Evolutionary conservation across 345 rosid genomes (phyloP).

Genomic region (Durio zibethinus): DNA sequence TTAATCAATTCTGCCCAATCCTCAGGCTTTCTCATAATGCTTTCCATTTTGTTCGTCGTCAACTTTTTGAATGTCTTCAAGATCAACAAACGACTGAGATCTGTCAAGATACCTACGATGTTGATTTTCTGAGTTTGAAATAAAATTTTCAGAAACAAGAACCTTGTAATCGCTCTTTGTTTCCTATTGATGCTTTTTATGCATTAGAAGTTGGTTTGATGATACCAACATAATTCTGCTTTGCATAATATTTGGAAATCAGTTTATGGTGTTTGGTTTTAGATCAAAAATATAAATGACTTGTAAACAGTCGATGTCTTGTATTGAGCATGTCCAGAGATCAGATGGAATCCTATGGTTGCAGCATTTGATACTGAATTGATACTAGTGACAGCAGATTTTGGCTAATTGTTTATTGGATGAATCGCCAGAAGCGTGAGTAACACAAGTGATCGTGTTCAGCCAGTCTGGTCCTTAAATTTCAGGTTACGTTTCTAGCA

Average conservation of each 20-base stretch:
- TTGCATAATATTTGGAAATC: neutral
- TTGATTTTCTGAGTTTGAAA: slow-evolving; percentile 5
- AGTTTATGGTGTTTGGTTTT: neutral
- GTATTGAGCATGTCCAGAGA: neutral
- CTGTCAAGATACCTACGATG: slow-evolving; percentile 10
- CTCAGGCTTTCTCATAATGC: neutral
- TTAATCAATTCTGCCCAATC: neutral
- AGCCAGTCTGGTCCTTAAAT: too few relatives aligned
- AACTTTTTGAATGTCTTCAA: slow-evolving; percentile 12
- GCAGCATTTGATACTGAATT: neutral
- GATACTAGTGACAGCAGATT: too few relatives aligned
- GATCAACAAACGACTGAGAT: slow-evolving; percentile 16
- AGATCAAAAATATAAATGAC: neutral
- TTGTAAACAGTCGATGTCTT: too few relatives aligned
- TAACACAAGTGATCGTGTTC: too few relatives aligned
- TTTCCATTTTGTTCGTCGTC: slow-evolving; percentile 19
- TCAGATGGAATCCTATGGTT: neutral
- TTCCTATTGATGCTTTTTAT: neutral
- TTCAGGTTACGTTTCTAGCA: too few relatives aligned
- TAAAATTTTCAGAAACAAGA: slow-evolving; percentile 13
- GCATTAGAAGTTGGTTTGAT: neutral
- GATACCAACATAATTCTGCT: neutral
- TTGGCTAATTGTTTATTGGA: too few relatives aligned
- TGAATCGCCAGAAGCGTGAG: too few relatives aligned
- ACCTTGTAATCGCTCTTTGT: slow-evolving; percentile 2